Conservation (phyloP, 495 filamentous ascomycete genomes). For the Penicillium riverlandense region DNA sequence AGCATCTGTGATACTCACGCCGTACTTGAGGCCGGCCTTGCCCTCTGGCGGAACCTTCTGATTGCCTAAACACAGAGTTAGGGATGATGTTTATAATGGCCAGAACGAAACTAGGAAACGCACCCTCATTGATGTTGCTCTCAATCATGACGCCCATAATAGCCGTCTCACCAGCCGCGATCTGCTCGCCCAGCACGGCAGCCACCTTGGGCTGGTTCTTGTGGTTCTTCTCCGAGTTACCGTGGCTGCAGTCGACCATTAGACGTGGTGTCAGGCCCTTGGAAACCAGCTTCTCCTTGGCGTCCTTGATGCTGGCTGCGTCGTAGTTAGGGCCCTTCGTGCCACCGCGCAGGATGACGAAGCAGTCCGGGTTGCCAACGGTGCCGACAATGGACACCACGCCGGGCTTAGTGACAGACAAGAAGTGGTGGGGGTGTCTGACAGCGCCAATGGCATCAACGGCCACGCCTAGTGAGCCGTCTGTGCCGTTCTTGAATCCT, state of each 20-base stretch:
- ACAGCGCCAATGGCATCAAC: slow-evolving; percentile 97
- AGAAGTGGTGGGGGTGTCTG: slow-evolving; percentile 90
- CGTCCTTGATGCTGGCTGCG: slow-evolving; percentile 67
- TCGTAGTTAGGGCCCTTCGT: slow-evolving; percentile 95
- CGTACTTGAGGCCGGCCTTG: slow-evolving; percentile 82
- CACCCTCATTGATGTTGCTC: slow-evolving; percentile 91
- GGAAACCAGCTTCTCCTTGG: slow-evolving; percentile 61
- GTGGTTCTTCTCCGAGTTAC: slow-evolving; percentile 94
- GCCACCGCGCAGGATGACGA: slow-evolving; percentile 91
- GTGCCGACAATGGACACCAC: slow-evolving; percentile 95
- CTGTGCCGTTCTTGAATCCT: slow-evolving; percentile 99
- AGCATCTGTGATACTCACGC: slow-evolving; percentile 95
- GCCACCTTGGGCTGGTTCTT: slow-evolving; percentile 97
- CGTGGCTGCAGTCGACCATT: slow-evolving; percentile 98
- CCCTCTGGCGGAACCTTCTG: slow-evolving; percentile 93
- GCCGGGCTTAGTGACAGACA: slow-evolving; percentile 96
- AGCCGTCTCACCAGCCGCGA: slow-evolving; percentile 70
- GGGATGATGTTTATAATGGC: slow-evolving; percentile 1
- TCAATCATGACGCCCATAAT: slow-evolving; percentile 99
- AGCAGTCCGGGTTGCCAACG: slow-evolving; percentile 94
- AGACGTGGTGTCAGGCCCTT: slow-evolving; percentile 64
- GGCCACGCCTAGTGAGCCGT: slow-evolving; percentile 81
- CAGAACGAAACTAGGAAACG: slow-evolving; percentile 5
- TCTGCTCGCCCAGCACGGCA: slow-evolving; percentile 70
- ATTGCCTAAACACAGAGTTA: slow-evolving; percentile 45